Evolutionary conservation across 2,329 filamentous ascomycete species (phyloP), one percentile per base, ranked within the genome.

Genomic region (Colletotrichum melonis): DNA sequence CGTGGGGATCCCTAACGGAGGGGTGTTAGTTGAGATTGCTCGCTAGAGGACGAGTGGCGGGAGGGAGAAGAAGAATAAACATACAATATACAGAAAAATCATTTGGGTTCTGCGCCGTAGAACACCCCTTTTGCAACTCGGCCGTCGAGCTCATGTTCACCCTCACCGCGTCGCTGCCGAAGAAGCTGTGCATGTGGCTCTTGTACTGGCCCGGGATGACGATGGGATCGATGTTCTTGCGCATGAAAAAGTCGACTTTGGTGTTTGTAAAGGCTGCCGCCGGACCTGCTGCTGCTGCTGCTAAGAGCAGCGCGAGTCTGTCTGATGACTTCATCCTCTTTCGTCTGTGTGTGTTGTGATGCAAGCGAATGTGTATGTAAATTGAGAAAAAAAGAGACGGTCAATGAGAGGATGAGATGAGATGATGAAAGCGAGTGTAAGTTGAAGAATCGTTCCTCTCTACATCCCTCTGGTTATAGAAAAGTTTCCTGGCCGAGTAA

Each of bases 31-130:
- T 8, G 6, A 46, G 7, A 6, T 46, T n/a, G 16, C 16, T 46
- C 26, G 26, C 26, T 5, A 5, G 1, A 26, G 26, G 26, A 26
- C 26, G 26, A 26, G 26, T 26, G 26, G 26, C 26, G 26, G 26
- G 26, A 5, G 26, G 26, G 26, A 5, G 26, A 26, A 26, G 26
- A 1, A 14, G 16, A 49, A 12, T 32, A 1, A 52, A 66, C 80
- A 63, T 74, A 79, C 84, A 87, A 78, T 86, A 86, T 8, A 82
- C 77, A 1, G 82, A 84, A 2, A 86, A 75, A 63, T 86, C 84
- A 73, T 86, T 86, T 11, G 84, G 81, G 77, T 86, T 86, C 67
- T 85, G 78, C 1, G 80, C 83, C 9, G 80, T 82, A 5, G 84
- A 81, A 77, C 84, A 87, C 5, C 84, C 84, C 9, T 76, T 73